These are phyloP conservation scores for Keithomyces neogunnii DNA, from an alignment of 2,329 filamentous ascomycete species.

Conservation along the genomic window DNA sequence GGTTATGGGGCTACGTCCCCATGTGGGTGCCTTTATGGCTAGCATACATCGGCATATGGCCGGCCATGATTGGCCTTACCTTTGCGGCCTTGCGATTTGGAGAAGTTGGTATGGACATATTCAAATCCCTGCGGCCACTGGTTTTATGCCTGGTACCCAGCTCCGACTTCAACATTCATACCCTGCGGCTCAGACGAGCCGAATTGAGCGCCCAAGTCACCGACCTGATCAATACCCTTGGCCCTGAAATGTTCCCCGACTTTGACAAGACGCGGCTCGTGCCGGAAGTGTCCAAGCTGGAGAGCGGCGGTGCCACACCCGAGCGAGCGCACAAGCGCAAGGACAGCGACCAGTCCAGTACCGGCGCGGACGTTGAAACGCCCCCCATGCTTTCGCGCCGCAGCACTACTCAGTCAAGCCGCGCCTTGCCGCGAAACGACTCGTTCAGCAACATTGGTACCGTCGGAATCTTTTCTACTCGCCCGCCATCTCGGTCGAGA, in stretches of 20 bases:
- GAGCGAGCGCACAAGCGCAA: constrained; percentile 23
- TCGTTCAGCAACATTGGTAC: constrained; percentile 84
- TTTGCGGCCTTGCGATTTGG: constrained; percentile 92
- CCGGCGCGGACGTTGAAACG: constrained; percentile 27
- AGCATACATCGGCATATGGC: constrained; percentile 65
- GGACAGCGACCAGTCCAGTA: constrained; percentile 42
- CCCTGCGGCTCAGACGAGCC: constrained; percentile 63
- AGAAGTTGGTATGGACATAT: constrained; percentile 97
- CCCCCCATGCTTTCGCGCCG: constrained; percentile 32
- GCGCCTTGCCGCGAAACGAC: constrained; percentile 70
- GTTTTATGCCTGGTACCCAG: constrained; percentile 77
- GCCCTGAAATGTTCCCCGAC: constrained; percentile 95
- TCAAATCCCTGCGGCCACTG: constrained; percentile 87
- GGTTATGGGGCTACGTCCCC: constrained; percentile 74
- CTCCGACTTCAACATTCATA: constrained; percentile 75
- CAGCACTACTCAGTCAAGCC: constrained; percentile 46
- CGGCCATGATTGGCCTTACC: constrained; percentile 79
- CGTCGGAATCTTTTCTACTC: constrained; percentile 83
- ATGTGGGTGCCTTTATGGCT: constrained; percentile 72
- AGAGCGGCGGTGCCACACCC: constrained; percentile 19
- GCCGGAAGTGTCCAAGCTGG: constrained; percentile 39
- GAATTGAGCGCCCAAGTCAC: constrained; percentile 77
- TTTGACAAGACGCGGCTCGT: constrained; percentile 73
- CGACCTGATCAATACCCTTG: constrained; percentile 86
- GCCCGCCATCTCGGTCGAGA: constrained; percentile 71